Evolutionary conservation across 768 basidiomycete genomes (phyloP).

Genomic region (Coprinopsis marcescibilis): DNA sequence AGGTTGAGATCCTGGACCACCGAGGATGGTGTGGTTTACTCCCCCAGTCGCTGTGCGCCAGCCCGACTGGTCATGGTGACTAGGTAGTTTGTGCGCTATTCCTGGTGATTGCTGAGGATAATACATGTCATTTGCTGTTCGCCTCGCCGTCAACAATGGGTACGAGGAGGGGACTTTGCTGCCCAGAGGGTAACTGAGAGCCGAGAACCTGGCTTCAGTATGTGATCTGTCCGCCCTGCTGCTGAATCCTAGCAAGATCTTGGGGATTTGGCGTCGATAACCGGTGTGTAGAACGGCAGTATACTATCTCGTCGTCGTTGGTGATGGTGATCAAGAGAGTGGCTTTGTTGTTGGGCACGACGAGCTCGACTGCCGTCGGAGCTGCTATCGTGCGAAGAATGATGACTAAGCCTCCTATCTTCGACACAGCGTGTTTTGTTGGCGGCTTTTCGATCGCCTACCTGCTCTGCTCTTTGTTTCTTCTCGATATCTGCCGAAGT

Average conservation of each 20-base stretch:
- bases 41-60: constrained; percentile 52
- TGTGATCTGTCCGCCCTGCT: constrained; percentile 8
- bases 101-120: constrained; percentile 82
- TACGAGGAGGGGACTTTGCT: constrained; percentile 18
- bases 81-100: constrained; percentile 69
- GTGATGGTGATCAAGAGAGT: constrained; percentile 13
- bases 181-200: constrained; percentile 10
- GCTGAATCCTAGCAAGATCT: neutral
- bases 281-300: constrained; percentile 14
- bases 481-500: no score
- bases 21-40: constrained; percentile 29
- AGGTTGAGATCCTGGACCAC: constrained; percentile 42
- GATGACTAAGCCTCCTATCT: constrained; percentile 17
- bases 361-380: constrained; percentile 16
- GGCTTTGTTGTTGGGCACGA: constrained; percentile 20
- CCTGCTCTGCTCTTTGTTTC: no score
- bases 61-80: constrained; percentile 69
- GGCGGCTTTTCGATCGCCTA: neutral
- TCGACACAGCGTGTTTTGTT: neutral
- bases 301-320: constrained; percentile 16
- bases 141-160: constrained; percentile 3
- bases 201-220: constrained; percentile 1
- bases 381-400: constrained; percentile 12
- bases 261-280: neutral
- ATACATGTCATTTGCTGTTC: constrained; percentile 59